These are phyloP conservation scores for Coemansia sp. DNA, from an alignment of 192 early-diverging fungal species.

Conservation along the genomic window DNA sequence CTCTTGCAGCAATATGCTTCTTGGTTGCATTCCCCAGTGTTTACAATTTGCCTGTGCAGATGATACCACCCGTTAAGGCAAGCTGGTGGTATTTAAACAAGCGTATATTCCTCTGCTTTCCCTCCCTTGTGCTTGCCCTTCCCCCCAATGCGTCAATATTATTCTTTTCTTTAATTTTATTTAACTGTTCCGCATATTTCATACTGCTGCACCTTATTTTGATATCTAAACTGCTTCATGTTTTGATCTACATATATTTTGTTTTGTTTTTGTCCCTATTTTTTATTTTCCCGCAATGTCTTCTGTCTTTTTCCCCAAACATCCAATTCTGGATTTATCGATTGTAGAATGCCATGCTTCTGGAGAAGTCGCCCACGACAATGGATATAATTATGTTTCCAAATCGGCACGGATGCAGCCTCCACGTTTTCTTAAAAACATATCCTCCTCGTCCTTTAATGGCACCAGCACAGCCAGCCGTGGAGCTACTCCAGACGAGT, in stretches of 20 bases:
- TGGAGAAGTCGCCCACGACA: conserved; percentile 43
- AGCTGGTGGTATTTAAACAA: background rate
- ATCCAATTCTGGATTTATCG: conserved; percentile 20
- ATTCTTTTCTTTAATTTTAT: background rate
- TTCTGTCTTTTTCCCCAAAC: conserved; percentile 14
- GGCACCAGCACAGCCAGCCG: background rate
- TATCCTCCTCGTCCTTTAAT: background rate
- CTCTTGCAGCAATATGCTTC: background rate
- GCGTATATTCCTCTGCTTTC: background rate
- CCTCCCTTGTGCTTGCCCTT: background rate
- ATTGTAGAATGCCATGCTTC: conserved; percentile 46
- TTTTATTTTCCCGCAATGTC: conserved; percentile 13
- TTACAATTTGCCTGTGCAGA: background rate
- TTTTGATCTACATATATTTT: conserved; percentile 8
- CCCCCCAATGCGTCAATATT: background rate
- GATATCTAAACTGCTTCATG: background rate
- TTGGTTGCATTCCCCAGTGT: background rate
- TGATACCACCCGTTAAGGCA: background rate
- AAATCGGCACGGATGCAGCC: background rate
- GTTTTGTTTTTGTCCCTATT: conserved; percentile 1
- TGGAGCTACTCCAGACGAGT: background rate
- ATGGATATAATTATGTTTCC: conserved; percentile 15
- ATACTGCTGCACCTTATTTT: background rate
- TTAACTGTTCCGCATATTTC: background rate
- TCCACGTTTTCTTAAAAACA: background rate